Percentiles rank a stretch among this genome's conserved stretches.
These are phyloP conservation scores for Fusarium pilosicola DNA, from an alignment of 2,329 filamentous ascomycete species.

Conservation along the genomic window DNA sequence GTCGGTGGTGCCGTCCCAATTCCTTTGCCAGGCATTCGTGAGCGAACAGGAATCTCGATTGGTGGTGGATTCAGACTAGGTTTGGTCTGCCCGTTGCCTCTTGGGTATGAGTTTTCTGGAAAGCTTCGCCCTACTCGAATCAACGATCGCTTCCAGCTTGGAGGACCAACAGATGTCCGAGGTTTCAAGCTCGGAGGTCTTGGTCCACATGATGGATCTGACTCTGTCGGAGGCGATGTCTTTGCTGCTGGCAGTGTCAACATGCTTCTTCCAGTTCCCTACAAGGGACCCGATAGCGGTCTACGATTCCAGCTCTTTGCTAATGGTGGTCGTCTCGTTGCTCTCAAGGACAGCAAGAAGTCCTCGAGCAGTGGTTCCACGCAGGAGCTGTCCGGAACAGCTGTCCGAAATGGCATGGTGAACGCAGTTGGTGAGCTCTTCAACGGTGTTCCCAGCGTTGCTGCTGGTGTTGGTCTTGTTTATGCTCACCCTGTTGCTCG, in stretches of 20 bases:
- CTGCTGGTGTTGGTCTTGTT: constrained; percentile 88
- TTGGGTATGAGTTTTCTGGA: constrained; percentile 63
- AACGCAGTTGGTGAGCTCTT: constrained; percentile 75
- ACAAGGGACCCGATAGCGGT: constrained; percentile 82
- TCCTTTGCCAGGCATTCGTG: constrained; percentile 73
- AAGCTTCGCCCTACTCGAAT: constrained; percentile 76
- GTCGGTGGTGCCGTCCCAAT: constrained; percentile 80
- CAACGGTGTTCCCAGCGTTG: constrained; percentile 82
- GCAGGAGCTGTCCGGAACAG: constrained; percentile 50
- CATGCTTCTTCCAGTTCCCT: constrained; percentile 84
- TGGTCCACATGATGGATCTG: constrained; percentile 84
- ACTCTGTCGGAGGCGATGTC: constrained; percentile 90
- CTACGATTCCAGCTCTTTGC: constrained; percentile 90
- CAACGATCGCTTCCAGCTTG: constrained; percentile 95
- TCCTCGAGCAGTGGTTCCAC: constrained; percentile 51
- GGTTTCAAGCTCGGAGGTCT: constrained; percentile 92
- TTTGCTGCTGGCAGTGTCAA: constrained; percentile 91
- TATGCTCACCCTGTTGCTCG: constrained; percentile 94
- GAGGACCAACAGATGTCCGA: constrained; percentile 92
- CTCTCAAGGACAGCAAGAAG: constrained; percentile 71
- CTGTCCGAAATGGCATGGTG: constrained; percentile 64
- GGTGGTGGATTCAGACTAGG: constrained; percentile 85
- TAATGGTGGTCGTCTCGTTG: constrained; percentile 87
- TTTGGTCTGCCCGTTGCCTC: constrained; percentile 81
- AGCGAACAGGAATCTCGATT: constrained; percentile 81